Base-by-base conservation (phyloP, 2,329 filamentous ascomycete genomes). In the Ophiostoma triangulosporum region DNA sequence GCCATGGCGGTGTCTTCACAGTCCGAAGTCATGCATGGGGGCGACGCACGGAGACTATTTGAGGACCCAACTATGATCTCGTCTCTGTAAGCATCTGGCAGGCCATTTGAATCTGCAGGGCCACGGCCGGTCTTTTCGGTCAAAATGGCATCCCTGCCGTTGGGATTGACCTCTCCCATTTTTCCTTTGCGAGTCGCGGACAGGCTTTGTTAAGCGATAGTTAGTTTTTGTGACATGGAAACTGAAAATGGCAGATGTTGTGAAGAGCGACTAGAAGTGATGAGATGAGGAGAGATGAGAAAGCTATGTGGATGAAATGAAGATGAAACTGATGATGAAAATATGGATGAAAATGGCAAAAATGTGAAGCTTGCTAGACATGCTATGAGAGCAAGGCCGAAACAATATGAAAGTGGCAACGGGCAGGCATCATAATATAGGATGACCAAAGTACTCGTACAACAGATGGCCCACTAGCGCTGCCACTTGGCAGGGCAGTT, bases 51-150 rank as follows among this genome's bases (percentile, higher is more conserved):
- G 26, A 46, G 15, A 11, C 68, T 70, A 15, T 70, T 48, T 48
- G 46, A 48, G 27, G 43, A 29, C 8, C 43, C 70, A 6, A 78
- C 75, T 7, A 78, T 67, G 48, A 78, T 78, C 60, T 78, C 74
- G 59, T 78, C 75, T 53, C 74, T 70, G 2, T 73, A 57, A 27
- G 66, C 63, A 48, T 70, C 69, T 64, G 58, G 68, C 64, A 38
- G 56, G 17, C 68, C 63, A 43, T 67, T 38, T 46, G 15, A 50
- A 15, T 36, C 46, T 31, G 6, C 33, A 48, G 24, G n/a, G 22
- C 26, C 24, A 52, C n/a, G 45, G n/a, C 24, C 15, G n/a, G 15
- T 46, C 14, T 29, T 46, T 46, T 15, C 24, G n/a, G 26, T 26
- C 4, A 26, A 29, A 7, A 9, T 31, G 6, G 26, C 43, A 31